Evolutionary conservation across 345 rosid genomes (phyloP), one percentile per base, ranked within the genome.

Genomic region (Gossypioides kirkii): DNA sequence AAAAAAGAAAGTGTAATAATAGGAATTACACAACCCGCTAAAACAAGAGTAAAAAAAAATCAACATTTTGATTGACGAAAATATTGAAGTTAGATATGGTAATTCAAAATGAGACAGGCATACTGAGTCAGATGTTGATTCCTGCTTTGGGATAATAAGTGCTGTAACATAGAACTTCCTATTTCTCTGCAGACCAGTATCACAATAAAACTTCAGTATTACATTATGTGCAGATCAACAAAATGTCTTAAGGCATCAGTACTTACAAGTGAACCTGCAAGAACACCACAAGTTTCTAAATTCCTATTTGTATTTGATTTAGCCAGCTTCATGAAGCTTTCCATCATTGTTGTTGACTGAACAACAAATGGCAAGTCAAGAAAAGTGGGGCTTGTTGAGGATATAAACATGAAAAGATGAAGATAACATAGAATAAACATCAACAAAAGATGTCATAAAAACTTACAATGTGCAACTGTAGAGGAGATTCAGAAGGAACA

Each of bases 271-370:
- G 91, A 84, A 75, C 99, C 99, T 60, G 97, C 98, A 73, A 95
- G 97, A 68, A 95, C 85, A 61, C 99, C 99, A 84, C 99, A 95
- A 49, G 98, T 95, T 87, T 95, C 99, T 79, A 95, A 86, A 83
- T 92, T 84, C 74, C 81, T 87, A 60, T 84, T 90, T 36, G 99
- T 95, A 82, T 95, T 95, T 42, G 82, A 84, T 80, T 92, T 86
- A 49, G 99, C 98, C 74, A 95, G 86, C 87, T 88, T 95, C 97
- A 95, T 84, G 82, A 95, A 95, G 82, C 83, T 86, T 72, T 92
- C 96, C 99, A 95, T 90, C 90, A 95, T 78, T 70, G 89, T 72
- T 2, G 97, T 87, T 68, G 99, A 90, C 99, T 95, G 91, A 80
- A 81, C 75, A 68, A 61, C 64, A 67, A 58, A 59, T 56, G 42